phyloP scores from a whole-genome alignment of 768 basidiomycete species.

The Nidularia pulvinata region DNA sequence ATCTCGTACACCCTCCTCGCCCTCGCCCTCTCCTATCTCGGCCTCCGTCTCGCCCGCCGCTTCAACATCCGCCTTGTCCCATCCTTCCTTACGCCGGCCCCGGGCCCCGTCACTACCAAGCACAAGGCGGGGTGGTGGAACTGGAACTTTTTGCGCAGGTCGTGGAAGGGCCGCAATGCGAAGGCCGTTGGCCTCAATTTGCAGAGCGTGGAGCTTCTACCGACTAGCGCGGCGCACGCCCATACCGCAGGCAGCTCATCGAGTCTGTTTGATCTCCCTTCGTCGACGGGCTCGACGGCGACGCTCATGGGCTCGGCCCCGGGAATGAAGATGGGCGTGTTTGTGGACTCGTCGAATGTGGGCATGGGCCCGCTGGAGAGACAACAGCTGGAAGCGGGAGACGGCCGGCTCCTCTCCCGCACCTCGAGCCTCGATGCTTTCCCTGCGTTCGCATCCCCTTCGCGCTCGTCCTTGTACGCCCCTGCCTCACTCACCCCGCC shows the following conservation, averaged over 20 bases:
- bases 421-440: not conserved
- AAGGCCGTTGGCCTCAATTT: not conserved
- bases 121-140: not conserved
- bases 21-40: conserved; percentile 9
- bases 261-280: not conserved
- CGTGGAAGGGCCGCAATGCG: not conserved
- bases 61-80: not conserved
- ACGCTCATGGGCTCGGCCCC: too few relatives aligned
- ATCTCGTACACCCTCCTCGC: conserved; percentile 12
- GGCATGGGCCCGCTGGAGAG: not conserved
- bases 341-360: not conserved
- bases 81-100: conserved; percentile 1
- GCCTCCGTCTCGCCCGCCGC: conserved; percentile 3
- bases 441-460: not conserved
- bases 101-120: not conserved
- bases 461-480: not conserved
- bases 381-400: not conserved
- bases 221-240: too few relatives aligned
- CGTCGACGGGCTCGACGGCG: not conserved
- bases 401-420: not conserved
- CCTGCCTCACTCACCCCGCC: not conserved
- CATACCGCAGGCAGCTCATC: not conserved
- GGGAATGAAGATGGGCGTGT: not conserved
- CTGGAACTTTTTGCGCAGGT: not conserved
- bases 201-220: not conserved